Evolutionary conservation across 345 rosid genomes (phyloP), one percentile per base, ranked within the genome.

Genomic region (Geranium rotundifolium): DNA sequence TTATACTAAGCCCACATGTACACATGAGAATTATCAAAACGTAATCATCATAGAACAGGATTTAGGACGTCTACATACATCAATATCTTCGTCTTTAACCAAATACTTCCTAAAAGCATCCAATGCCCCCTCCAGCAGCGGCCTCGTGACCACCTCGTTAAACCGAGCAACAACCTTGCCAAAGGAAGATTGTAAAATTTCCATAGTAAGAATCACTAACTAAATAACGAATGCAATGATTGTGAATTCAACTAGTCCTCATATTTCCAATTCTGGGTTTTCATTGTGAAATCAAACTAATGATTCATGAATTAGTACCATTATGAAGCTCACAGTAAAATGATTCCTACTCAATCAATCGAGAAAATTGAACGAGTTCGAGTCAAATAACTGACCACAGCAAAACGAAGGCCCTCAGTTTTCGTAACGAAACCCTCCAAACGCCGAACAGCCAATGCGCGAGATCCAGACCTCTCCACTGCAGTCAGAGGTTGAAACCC

Each of bases 121-220:
- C 73, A 90, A 64, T 17, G 99, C 97, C 65, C 99, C 99, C 57
- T 88, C 92, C 66, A 95, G 76, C 34, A 95, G 82, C 41, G 29
- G 81, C 78, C 65, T 88, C 0, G 99, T 95, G 65, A 93, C 89
- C 58, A 93, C 77, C 79, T 93, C 99, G 69, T 90, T 90, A 76
- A 90, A 93, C 72, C 99, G 80, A 9, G 97, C 96, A n/a, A 93
- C 91, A 65, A 90, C 97, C 99, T 93, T 37, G 29, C 29, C 30
- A 18, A 19, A 55, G 54, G 39, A 7, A 55, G 41, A 34, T 34
- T 4, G 19, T 30, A 39, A 37, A 39, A 13, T 13, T 12, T 13
- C 19, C 5, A 59, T 10, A 50, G 0, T 29, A 50, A 17, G 4
- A 8, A 34, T 34, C 27, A 23, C 8, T 4, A 34, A 34, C 41